Evolutionary conservation across 352 stramenopile genomes (phyloP), one percentile per base, ranked within the genome.

Genomic region (Blastocystis hominis): DNA sequence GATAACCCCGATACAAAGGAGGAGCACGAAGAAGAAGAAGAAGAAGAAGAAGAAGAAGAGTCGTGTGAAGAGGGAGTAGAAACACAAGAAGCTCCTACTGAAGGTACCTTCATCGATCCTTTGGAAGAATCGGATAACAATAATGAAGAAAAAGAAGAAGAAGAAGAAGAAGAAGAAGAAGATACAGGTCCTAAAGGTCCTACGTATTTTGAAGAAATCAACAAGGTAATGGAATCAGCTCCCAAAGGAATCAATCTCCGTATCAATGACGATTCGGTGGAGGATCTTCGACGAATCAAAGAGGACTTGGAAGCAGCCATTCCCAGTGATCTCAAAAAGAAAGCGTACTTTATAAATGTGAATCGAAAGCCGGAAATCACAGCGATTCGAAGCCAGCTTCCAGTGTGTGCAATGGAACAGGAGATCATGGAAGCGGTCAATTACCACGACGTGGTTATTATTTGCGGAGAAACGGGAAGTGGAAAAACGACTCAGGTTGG

Each of bases 361-460:
- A 91, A 92, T 42, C 92, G 96, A 42, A 93, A 94, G 17, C 89
- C 91, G 0, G 91, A 93, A 53, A 94, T 98, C 44, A 90, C 96
- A 88, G 89, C 95, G 79, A 91, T 91, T 47, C 93, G 97, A 69
- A 97, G 95, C 91, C 92, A 98, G 90, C 92, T 99, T 44, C 97
- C 97, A 1, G 95, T 98, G 47, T 98, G 95, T 88, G 93, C 91
- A 38, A 98, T 98, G 88, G 97, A 99, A 90, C 97, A 98, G 90
- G 96, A 99, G 91, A 98, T 99, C 86, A 97, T 99, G 91, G 96
- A 99, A 89, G 92, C 95, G 0, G 95, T 99, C 75, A 91, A 91
- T 13, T 90, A 94, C 0, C 94, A 98, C 87, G 94, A 98, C 89
- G 95, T 98, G n/a, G 93, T 98, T 17, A 97, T 99, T 66, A 80